Percentiles rank a stretch among this genome's conserved stretches.
These are phyloP conservation scores for Clathrus columnatus DNA, from an alignment of 768 basidiomycete genomes.

Conservation along the genomic window DNA sequence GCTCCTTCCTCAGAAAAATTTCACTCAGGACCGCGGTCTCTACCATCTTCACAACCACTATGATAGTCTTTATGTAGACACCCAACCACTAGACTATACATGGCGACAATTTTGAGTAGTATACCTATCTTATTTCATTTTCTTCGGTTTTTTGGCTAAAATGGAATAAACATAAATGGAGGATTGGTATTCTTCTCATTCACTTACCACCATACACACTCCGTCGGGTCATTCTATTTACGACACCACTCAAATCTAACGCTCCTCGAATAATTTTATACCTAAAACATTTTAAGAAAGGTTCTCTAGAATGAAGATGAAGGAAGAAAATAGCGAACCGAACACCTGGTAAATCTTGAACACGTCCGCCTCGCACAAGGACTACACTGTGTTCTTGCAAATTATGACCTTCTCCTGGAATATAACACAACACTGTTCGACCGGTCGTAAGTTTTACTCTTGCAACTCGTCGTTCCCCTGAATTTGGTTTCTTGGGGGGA, in stretches of 20 bases:
- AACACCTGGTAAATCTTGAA: constrained; percentile 97
- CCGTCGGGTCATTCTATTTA: constrained; percentile 67
- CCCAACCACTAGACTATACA: too few relatives aligned
- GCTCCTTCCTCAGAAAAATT: too few relatives aligned
- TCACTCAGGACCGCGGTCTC: too few relatives aligned
- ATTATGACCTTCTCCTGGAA: constrained; percentile 96
- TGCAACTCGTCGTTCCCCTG: constrained; percentile 95
- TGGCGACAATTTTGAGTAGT: too few relatives aligned
- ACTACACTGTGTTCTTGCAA: constrained; percentile 97
- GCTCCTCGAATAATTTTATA: constrained; percentile 95
- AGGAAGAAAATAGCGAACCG: constrained; percentile 46
- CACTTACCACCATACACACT: constrained; percentile 85
- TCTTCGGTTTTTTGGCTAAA: too few relatives aligned
- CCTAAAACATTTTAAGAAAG: constrained; percentile 41
- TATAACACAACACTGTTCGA: constrained; percentile 84
- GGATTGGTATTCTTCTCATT: too few relatives aligned
- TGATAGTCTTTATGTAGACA: too few relatives aligned
- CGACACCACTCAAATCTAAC: constrained; percentile 84
- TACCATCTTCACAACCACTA: too few relatives aligned
- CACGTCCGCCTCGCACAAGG: constrained; percentile 86
- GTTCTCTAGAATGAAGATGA: neutral
- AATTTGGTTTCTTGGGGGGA: constrained; percentile 97
- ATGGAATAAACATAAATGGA: too few relatives aligned
- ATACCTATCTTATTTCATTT: too few relatives aligned
- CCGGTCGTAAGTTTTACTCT: constrained; percentile 88